phyloP scores from a whole-genome alignment of 768 basidiomycete genomes.

The Phlebiopsis flavidoalba region DNA sequence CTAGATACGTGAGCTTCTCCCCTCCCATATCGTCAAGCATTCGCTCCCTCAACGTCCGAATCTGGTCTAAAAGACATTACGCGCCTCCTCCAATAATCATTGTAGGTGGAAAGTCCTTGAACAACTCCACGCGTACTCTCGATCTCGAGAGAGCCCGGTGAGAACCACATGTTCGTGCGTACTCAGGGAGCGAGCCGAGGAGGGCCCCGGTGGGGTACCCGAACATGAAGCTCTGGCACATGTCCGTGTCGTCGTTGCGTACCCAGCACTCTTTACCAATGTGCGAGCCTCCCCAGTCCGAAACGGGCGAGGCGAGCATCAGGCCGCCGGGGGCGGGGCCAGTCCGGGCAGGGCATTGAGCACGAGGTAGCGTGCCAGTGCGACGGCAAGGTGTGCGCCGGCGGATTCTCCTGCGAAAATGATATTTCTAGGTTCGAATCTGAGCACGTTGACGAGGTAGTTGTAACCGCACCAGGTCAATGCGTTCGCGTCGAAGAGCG shows the following conservation, averaged over 20 bases:
- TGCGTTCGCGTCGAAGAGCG: too few relatives aligned
- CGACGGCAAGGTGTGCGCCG: slow-evolving; percentile 41
- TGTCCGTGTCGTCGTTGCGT: neutral
- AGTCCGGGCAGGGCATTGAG: slow-evolving; percentile 16
- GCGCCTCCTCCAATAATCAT: too few relatives aligned
- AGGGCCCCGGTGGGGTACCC: slow-evolving; percentile 8
- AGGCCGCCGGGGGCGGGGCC: slow-evolving; percentile 24
- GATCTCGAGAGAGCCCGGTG: slow-evolving; percentile 11
- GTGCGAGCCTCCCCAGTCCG: slow-evolving; percentile 12
- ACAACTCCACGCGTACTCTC: slow-evolving; percentile 9
- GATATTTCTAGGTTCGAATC: slow-evolving; percentile 38
- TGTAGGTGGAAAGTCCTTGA: too few relatives aligned
- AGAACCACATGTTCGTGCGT: slow-evolving; percentile 8
- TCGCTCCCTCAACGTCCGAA: slow-evolving; percentile 18
- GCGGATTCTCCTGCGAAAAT: slow-evolving; percentile 50
- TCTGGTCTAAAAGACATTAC: slow-evolving; percentile 21
- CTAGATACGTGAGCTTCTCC: slow-evolving; percentile 16
- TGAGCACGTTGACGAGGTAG: slow-evolving; percentile 39
- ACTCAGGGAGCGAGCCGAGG: neutral
- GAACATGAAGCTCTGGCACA: neutral
- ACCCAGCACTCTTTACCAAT: neutral
- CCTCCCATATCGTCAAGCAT: slow-evolving; percentile 15
- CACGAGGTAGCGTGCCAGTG: slow-evolving; percentile 30
- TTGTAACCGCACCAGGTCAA: too few relatives aligned
- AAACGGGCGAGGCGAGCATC: slow-evolving; percentile 28